phyloP scores from a whole-genome alignment of 768 basidiomycete genomes.

The Podaxis carcinomalis region DNA sequence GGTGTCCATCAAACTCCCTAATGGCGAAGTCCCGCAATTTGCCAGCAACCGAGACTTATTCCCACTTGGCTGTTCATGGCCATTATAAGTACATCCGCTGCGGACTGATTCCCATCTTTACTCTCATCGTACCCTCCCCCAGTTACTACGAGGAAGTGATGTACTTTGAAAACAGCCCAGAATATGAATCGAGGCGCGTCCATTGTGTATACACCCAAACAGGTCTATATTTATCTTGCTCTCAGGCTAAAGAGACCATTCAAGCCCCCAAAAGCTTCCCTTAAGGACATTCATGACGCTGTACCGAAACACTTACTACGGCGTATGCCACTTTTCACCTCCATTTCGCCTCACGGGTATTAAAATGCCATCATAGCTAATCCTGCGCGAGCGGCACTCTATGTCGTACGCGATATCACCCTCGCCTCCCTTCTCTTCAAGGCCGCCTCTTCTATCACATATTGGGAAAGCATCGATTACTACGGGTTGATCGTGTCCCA shows the following conservation, averaged over 20 bases:
- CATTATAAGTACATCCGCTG: not conserved
- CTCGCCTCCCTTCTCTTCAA: conserved; percentile 38
- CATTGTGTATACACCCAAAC: not conserved
- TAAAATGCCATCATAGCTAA: conserved; percentile 25
- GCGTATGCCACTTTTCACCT: conserved; percentile 22
- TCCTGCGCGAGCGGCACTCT: conserved; percentile 33
- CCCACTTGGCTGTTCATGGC: not conserved
- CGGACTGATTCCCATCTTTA: not conserved
- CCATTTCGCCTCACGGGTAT: not conserved
- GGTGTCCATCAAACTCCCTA: not conserved
- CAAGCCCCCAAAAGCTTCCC: conserved; percentile 40
- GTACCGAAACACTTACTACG: conserved; percentile 50
- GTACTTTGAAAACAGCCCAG: conserved; percentile 32
- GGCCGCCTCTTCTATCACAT: conserved; percentile 39
- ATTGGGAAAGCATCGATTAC: conserved; percentile 33
- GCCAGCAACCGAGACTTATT: not conserved
- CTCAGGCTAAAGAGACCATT: conserved; percentile 41
- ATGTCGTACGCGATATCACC: conserved; percentile 40
- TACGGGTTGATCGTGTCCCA: conserved; percentile 30
- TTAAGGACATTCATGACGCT: conserved; percentile 52
- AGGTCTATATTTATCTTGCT: not conserved
- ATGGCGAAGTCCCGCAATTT: not conserved
- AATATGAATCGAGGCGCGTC: conserved; percentile 35
- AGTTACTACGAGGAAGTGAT: conserved; percentile 1
- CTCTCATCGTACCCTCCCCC: not conserved